A percentile compares a stretch with the other conserved stretches of the same genome.
Conservation (phyloP, 352 stramenopile species). For the Aphanomyces euteiches region DNA sequence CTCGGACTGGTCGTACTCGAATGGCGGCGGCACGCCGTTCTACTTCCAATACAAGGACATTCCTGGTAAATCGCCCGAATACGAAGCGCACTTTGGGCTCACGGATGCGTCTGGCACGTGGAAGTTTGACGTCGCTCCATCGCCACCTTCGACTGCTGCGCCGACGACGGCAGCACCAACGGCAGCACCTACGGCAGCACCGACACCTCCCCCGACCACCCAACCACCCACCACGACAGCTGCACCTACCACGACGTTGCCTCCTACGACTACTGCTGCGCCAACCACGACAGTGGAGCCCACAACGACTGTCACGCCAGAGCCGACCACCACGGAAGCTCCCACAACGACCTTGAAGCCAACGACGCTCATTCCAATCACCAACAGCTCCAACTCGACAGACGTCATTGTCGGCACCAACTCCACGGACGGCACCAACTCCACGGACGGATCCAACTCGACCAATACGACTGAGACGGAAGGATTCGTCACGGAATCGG, state of each 20-base stretch:
- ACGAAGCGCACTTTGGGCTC: conserved; percentile 60
- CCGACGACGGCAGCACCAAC: conserved; percentile 12
- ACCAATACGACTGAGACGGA: not conserved
- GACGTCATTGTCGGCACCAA: not conserved
- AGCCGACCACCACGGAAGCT: not conserved
- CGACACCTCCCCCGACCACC: not conserved
- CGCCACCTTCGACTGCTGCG: not conserved
- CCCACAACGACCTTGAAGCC: conserved; percentile 4
- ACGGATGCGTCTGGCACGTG: conserved; percentile 31
- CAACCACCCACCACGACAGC: conserved; percentile 11
- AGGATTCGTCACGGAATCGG: not conserved
- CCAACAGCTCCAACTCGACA: conserved; percentile 3
- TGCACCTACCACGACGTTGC: not conserved
- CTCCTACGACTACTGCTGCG: not conserved
- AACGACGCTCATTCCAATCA: conserved; percentile 18
- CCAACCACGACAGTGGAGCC: not conserved
- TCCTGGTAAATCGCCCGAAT: conserved; percentile 35
- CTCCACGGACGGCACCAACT: not conserved
- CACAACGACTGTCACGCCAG: not conserved
- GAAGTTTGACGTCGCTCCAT: conserved; percentile 28
- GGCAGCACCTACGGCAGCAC: conserved; percentile 8
- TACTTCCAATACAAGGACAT: conserved; percentile 31
- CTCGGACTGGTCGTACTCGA: conserved; percentile 20
- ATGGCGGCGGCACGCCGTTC: conserved; percentile 27
- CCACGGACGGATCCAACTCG: not conserved